Base-by-base conservation (phyloP, 2,329 filamentous ascomycete species). In the Colletotrichum salicis region DNA sequence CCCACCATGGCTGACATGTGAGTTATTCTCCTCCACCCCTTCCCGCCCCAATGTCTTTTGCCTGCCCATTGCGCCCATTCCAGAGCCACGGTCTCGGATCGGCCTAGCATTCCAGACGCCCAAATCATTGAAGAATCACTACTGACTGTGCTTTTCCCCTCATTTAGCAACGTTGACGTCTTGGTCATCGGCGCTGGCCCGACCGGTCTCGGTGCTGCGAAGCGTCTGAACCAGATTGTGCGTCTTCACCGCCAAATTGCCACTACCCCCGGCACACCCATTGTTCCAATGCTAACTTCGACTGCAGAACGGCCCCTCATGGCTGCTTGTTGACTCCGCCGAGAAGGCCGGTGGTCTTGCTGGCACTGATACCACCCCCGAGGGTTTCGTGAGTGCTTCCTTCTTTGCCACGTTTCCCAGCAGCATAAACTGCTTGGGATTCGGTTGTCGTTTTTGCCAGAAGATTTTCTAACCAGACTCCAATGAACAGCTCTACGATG, bases 111-210 rank as follows among this genome's bases (percentile, higher is more conserved):
- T 37, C 55, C 24, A 22, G 52, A 52, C 11, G 12, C 6, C 13
- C 4, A 22, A 51, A 22, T 45, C 41, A 37, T 48, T 57, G 48
- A 51, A 64, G 37, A 57, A 45, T 24, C 7, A 2, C 37, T n/a
- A 41, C 72, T 76, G 60, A 76, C 72, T 29, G 5, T 57, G 60
- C 7, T 37, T 37, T 56, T 27, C 54, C 27, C 70, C 15, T 48
- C 41, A 48, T 48, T 48, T 83, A 97, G 95, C 84, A 92, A 94
- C 80, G 94, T 98, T 82, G 96, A 99, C 86, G 93, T 99, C 78
- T 94, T 99, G 82, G 92, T 99, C 84, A 98, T 98, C 87, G 96
- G 96, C 81, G 96, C 96, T 85, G 96, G 96, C 81, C 96, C 96
- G 79, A 98, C 96, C 80, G 96, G 96, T 85, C 91, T 98, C 78